These are phyloP conservation scores for Hericium alpestre DNA, from an alignment of 768 basidiomycete species.

Conservation along the genomic window DNA sequence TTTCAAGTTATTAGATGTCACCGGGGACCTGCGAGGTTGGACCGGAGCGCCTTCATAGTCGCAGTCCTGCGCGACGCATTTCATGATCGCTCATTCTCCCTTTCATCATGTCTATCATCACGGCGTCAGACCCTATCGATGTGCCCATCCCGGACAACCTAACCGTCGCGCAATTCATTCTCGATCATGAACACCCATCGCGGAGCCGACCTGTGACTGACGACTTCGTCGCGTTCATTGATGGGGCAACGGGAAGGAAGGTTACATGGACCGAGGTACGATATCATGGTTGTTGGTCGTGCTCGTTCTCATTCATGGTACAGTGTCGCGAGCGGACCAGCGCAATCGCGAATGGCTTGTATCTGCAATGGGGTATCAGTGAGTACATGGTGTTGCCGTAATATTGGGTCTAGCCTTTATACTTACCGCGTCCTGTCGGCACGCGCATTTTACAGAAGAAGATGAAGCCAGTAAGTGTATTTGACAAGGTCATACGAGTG, in stretches of 20 bases:
- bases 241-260: constrained; percentile 27
- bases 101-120: background rate
- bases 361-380: background rate
- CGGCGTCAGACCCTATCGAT: background rate
- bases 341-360: background rate
- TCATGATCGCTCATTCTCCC: background rate
- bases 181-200: constrained; percentile 13
- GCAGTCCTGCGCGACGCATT: too few species aligned
- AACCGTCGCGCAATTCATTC: constrained; percentile 15
- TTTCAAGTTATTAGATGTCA: too few species aligned
- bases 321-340: background rate
- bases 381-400: background rate
- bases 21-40: too few species aligned
- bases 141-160: constrained; percentile 15
- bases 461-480: constrained; percentile 27
- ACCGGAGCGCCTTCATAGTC: too few species aligned
- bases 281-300: background rate
- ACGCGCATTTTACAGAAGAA: constrained; percentile 25
- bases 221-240: constrained; percentile 28
- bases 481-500: background rate
- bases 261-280: constrained; percentile 27
- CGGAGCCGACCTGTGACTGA: constrained; percentile 6
- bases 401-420: background rate
- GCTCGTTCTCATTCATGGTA: background rate
- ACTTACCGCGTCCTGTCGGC: constrained; percentile 20